Evolutionary conservation across 371 early-diverging fungal genomes (phyloP), one percentile per base, ranked within the genome.

Genomic region (Zychaea mexicana): DNA sequence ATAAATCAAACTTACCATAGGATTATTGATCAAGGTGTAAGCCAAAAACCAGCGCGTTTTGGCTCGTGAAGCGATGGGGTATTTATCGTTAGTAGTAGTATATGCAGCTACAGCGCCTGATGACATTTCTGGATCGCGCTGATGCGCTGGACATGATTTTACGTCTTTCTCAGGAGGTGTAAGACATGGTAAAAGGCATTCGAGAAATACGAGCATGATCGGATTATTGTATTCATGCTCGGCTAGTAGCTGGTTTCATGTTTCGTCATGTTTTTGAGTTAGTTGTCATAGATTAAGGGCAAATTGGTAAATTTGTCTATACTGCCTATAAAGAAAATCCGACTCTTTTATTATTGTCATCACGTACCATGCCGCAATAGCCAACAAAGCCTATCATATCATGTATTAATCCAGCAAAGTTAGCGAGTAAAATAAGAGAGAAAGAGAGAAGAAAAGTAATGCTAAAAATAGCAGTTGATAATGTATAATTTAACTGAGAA

Each of bases 141-240:
- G 1, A 49, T 49, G 49, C 9, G 49, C 49, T 17, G 49, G 22
- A 49, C 49, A 49, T 24, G 24, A 5, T 49, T 22, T 49, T 9
- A 49, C 46, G 7, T 46, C 21, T 13, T 9, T 13, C 52, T 49
- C 10, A 32, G 52, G 15, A 21, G 32, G 1, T 19, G 19, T 49
- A 5, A 49, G 22, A 22, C 49, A 49, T 22, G 57, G 57, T n/a
- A 78, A 33, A 6, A 81, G 19, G 28, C 76, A 76, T 58, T 76
- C 73, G 22, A 79, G 53, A 38, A 82, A 82, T 0, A 72, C 66
- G 5, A 82, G 52, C 27, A 71, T 52, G 31, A 79, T 55, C 2
- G 82, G 82, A 38, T 82, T 82, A 42, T 82, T 82, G 66, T 74
- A 82, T 45, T 76, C 72, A 47, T 82, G 76, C 53, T 82, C 82